phyloP scores from a whole-genome alignment of 768 basidiomycete genomes.

The Cyathus striatus region DNA sequence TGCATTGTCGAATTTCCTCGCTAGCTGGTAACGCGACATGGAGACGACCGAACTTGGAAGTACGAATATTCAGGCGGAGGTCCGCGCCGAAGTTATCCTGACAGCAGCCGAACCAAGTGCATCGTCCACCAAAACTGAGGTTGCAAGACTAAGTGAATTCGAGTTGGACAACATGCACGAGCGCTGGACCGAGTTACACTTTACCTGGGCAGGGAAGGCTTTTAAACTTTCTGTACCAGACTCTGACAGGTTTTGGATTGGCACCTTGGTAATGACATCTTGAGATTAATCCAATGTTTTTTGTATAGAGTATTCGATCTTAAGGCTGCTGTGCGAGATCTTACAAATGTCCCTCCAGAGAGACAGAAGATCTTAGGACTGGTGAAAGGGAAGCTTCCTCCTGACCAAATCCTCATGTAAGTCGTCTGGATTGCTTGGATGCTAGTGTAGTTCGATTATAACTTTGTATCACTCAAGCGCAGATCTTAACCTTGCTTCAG shows the following conservation, averaged over 20 bases:
- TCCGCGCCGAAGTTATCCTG: too few relatives aligned
- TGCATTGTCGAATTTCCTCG: too few relatives aligned
- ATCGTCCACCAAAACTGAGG: too few relatives aligned
- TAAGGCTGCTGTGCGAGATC: conserved; percentile 55
- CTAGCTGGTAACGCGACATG: too few relatives aligned
- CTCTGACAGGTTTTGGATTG: conserved; percentile 76
- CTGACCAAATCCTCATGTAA: conserved; percentile 67
- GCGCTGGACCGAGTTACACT: conserved; percentile 58
- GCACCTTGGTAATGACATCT: neutral
- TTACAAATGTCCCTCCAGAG: conserved; percentile 79
- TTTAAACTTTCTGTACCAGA: conserved; percentile 68
- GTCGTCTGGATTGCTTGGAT: conserved; percentile 13
- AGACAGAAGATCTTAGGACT: conserved; percentile 86
- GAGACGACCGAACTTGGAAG: too few relatives aligned
- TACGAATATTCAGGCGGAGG: too few relatives aligned
- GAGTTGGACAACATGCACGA: too few relatives aligned
- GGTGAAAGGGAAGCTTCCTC: conserved; percentile 77
- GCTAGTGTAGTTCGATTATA: too few relatives aligned
- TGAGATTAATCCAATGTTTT: neutral
- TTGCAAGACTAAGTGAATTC: too few relatives aligned
- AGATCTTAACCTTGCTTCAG: conserved; percentile 50
- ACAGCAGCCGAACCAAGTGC: neutral
- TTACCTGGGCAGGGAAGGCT: conserved; percentile 68
- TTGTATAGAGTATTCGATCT: conserved; percentile 73
- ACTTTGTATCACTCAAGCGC: conserved; percentile 31